Base-by-base conservation (phyloP, 1,284 basidiomycete species). In the Cutaneotrichosporon sp. region DNA sequence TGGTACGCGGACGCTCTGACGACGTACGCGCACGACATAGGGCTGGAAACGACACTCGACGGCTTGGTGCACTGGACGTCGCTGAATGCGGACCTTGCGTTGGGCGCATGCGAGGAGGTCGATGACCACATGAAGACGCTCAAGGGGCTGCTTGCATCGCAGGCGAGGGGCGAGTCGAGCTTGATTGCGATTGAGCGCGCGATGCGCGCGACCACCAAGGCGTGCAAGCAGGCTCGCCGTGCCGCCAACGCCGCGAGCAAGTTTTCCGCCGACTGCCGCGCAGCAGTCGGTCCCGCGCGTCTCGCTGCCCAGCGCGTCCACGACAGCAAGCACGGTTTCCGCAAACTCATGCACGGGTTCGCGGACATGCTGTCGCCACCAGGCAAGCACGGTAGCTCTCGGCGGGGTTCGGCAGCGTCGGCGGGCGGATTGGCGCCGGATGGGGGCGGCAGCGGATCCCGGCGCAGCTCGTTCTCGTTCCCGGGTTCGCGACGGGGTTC, bases 1-100 rank as follows among this genome's bases (percentile, higher is more conserved):
- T 49, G 47, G 47, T 41, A 35, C 39, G 47, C 47, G 8, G 39
- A 49, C 10, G 47, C 47, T 2, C 39, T 49, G 21, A 26, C 30
- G 4, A 40, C 39, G 37, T 49, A 41, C 15, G 47, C 47, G 13
- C 14, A 39, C 47, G 47, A 49, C 8, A 18, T 33, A 4, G 47
- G 47, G 4, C 39, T 49, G 4, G 40, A 49, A 9, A 26, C 37
- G 17, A 39, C 46, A 7, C 10, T 48, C 46, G 37, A 40, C 17
- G 46, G 46, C 9, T 37, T 48, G n/a, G 46, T 48, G 23, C 26
- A 48, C 26, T 48, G 46, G 46, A 40, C 46, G 10, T 30, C 37
- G 7, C 46, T 48, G 4, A 48, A 48, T 14, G 37, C 37, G 5
- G 46, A 48, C 26, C 46, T 48, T 3, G 37, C 46, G 1, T 39